Conservation (phyloP, 2,329 filamentous ascomycete genomes). For the Calonectria leucothoes region DNA sequence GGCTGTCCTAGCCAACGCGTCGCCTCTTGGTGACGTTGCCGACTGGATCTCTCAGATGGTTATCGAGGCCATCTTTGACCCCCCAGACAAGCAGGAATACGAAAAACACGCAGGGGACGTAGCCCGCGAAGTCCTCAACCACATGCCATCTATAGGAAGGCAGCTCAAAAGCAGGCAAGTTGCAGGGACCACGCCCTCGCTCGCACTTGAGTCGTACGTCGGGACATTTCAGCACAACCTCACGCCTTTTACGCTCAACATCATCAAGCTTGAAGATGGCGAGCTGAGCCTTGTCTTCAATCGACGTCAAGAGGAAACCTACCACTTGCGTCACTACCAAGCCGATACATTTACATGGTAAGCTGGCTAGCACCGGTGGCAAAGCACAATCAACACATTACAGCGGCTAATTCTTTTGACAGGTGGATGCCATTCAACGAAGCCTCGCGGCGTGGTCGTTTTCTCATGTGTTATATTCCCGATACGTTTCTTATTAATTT, state of each 20-base stretch:
- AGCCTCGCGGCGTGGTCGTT: neutral
- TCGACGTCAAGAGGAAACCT: neutral
- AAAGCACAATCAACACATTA: too few species aligned
- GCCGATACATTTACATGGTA: conserved; percentile 3
- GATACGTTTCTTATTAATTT: conserved; percentile 2
- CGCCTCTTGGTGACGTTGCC: neutral
- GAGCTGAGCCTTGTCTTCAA: neutral
- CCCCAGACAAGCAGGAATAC: neutral
- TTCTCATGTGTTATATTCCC: neutral
- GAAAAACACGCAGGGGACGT: neutral
- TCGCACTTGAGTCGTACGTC: neutral
- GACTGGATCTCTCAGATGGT: conserved; percentile 12
- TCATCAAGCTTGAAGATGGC: neutral
- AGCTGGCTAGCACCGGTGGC: too few species aligned
- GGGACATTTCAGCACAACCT: neutral
- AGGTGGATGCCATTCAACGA: conserved; percentile 7
- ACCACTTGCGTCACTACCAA: neutral
- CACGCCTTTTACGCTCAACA: neutral
- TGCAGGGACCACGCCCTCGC: neutral
- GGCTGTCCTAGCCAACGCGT: conserved; percentile 3
- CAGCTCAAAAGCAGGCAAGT: neutral
- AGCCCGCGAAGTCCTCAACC: neutral
- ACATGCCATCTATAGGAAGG: neutral
- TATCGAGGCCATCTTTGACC: neutral
- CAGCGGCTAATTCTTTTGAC: neutral